phyloP scores from a whole-genome alignment of 1,139 yeast species.

The Blastobotrys persicus region DNA sequence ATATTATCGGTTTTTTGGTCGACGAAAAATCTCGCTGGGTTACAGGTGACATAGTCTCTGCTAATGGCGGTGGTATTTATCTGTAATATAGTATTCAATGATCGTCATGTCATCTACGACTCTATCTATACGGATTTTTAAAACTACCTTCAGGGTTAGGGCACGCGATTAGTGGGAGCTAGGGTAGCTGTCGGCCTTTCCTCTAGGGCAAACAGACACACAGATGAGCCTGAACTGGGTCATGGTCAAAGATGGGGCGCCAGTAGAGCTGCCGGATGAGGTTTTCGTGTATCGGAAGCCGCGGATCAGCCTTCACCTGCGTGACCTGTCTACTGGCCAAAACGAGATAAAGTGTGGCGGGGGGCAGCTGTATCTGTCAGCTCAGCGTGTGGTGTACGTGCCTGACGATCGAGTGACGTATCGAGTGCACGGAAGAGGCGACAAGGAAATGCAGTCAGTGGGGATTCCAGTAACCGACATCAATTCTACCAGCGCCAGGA shows the following conservation, averaged over 20 bases:
- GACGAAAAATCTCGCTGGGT: too few relatives aligned
- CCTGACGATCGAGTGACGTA: constrained; percentile 25
- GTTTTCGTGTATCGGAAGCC: constrained; percentile 17
- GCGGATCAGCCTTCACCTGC: constrained; percentile 8
- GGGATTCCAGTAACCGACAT: constrained; percentile 24
- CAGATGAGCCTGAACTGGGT: constrained; percentile 33
- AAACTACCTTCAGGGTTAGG: too few relatives aligned
- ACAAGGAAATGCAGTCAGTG: constrained; percentile 29
- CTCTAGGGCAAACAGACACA: background rate
- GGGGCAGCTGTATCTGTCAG: constrained; percentile 21
- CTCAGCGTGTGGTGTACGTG: constrained; percentile 23
- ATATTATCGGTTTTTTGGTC: constrained; percentile 16
- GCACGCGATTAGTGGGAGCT: too few relatives aligned
- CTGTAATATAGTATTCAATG: too few relatives aligned
- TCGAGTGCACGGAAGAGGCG: constrained; percentile 33
- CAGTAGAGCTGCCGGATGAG: constrained; percentile 29
- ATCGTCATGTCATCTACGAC: too few relatives aligned
- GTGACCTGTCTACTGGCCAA: background rate
- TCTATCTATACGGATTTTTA: too few relatives aligned
- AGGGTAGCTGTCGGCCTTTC: too few relatives aligned
- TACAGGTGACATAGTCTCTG: too few relatives aligned
- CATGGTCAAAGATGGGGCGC: constrained; percentile 21
- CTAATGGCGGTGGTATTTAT: too few relatives aligned
- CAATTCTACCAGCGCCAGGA: constrained; percentile 22
- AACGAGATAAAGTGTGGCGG: constrained; percentile 7